Base-by-base conservation (phyloP, 768 basidiomycete genomes). In the Boletus eberwhitei region DNA sequence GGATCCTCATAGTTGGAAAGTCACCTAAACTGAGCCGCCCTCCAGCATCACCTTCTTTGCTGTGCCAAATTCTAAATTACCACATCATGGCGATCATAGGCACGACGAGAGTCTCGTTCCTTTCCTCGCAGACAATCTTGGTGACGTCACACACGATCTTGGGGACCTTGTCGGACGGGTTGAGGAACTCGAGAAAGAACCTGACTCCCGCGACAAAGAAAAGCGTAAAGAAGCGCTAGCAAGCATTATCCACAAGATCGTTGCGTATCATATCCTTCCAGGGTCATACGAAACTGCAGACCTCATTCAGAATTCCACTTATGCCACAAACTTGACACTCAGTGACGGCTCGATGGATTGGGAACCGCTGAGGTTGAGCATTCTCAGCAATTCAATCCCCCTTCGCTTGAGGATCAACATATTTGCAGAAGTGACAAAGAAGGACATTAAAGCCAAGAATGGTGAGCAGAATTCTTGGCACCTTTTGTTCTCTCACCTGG, bases 211-310 rank as follows among this genome's bases (percentile, higher is more conserved):
- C 17, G 69, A 78, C 38, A 80, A 76, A 57, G 73, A 82, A 58
- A 74, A 72, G 40, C 73, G 75, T 53, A 83, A 80, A 59, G 79
- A 83, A 64, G 75, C 79, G 43, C 68, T 89, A 62, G 81, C 81
- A 59, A 72, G 74, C 49, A 76, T 87, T 54, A 61, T 86, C 29
- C 76, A 73, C 16, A 77, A 78, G 39, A 75, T 86, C 31, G 67
- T 86, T 19, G 73, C 76, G 21, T 88, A 60, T 17, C 58, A 59
- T 19, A 59, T 59, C 32, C 51, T 59, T 48, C 58, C 58, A 45
- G 47, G 32, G 85, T 67, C 84, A 84, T 69, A 68, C 54, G 68
- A 74, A 52, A 64, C 69, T 1, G 52, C 58, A 14, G 72, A 73
- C 13, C 74, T 87, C 19, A 74, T 75, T 9, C 70, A 74, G 60